These are phyloP conservation scores for Solidago caesia DNA, from an alignment of 129 eudicot genomes.

Conservation along the genomic window DNA sequence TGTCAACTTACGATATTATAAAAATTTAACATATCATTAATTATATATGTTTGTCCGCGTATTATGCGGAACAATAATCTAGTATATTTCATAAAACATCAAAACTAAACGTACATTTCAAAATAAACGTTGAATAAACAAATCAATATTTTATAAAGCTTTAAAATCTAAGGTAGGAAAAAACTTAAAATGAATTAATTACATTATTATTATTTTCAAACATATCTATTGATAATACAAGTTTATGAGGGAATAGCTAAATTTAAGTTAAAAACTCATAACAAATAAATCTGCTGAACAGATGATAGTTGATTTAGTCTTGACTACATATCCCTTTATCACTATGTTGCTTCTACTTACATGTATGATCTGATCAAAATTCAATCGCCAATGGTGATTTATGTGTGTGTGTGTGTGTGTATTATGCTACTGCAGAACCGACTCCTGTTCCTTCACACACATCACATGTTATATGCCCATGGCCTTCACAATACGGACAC, in stretches of 20 bases:
- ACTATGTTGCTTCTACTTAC: constrained; percentile 23
- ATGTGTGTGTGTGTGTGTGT: not conserved
- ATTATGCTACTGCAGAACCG: constrained; percentile 7
- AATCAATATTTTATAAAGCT: no score
- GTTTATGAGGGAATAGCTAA: not conserved
- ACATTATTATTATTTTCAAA: no score
- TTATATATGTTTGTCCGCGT: no score
- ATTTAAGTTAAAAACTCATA: not conserved
- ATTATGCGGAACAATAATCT: no score
- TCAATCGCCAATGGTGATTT: not conserved
- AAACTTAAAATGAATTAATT: no score
- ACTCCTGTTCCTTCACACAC: constrained; percentile 60
- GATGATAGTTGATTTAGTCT: not conserved
- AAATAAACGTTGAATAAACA: no score
- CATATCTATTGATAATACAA: not conserved
- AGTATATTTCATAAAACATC: no score
- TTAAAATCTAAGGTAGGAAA: no score
- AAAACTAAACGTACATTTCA: no score
- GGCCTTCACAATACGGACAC: constrained; percentile 85
- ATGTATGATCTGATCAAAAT: not conserved
- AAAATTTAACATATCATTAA: no score
- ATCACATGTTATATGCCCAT: constrained; percentile 58
- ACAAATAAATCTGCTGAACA: not conserved
- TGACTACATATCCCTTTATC: constrained; percentile 7
- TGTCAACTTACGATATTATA: no score